Evolutionary conservation across 2,329 filamentous ascomycete genomes (phyloP).

Genomic region (Aspergillus puulaauensis): DNA sequence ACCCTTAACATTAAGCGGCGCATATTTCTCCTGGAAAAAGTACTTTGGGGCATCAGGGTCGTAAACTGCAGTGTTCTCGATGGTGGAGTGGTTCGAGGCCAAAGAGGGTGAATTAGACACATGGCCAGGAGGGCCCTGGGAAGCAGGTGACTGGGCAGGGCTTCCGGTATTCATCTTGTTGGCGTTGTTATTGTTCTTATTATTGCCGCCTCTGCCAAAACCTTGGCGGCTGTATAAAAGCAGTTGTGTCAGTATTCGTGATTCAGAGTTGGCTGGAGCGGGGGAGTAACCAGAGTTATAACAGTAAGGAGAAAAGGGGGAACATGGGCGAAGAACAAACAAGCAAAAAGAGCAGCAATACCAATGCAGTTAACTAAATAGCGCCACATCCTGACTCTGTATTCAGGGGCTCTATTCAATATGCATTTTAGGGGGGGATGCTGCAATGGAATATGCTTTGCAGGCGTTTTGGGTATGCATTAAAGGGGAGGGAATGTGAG

Average conservation of each 20-base stretch:
- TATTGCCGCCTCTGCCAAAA: constrained; percentile 45
- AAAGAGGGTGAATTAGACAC: constrained; percentile 42
- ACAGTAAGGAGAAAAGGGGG: constrained; percentile 7
- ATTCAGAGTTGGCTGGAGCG: constrained; percentile 12
- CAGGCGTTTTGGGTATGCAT: constrained; percentile 10
- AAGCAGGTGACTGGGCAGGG: constrained; percentile 29
- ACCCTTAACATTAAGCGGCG: constrained; percentile 88
- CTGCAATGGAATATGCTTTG: constrained; percentile 10
- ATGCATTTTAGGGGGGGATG: constrained; percentile 7
- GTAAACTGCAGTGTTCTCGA: constrained; percentile 38
- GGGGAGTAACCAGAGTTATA: neutral
- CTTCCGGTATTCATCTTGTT: constrained; percentile 41
- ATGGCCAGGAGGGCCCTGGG: constrained; percentile 24
- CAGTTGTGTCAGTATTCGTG: constrained; percentile 20
- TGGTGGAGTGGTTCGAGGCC: constrained; percentile 32
- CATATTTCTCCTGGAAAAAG: constrained; percentile 55
- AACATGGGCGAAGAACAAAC: neutral
- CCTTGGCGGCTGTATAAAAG: constrained; percentile 45
- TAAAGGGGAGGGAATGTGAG: constrained; percentile 14
- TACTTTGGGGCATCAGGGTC: constrained; percentile 48
- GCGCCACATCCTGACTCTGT: neutral
- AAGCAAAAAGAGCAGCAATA: neutral
- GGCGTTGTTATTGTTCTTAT: constrained; percentile 34
- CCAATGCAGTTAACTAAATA: neutral
- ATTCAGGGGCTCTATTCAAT: constrained; percentile 7